Evolutionary conservation across 1,284 basidiomycete genomes (phyloP), one percentile per base, ranked within the genome.

Genomic region (Sanghuangporus weigelae): DNA sequence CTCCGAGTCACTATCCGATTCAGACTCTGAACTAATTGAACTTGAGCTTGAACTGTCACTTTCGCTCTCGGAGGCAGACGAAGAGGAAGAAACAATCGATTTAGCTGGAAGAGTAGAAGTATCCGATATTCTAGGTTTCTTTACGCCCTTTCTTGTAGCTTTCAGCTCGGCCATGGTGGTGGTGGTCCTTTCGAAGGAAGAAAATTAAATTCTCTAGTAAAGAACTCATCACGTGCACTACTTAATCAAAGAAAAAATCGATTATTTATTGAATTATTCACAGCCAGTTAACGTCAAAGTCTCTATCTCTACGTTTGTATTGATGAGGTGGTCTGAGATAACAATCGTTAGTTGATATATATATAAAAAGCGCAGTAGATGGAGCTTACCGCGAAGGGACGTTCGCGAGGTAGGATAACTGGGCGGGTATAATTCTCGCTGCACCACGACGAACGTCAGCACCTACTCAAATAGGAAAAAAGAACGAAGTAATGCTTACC

Each of bases 1-100:
- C 16, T 79, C 77, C 1, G 71, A 75, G 46, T 82, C 79, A 35
- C 69, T 73, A 51, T 76, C 76, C 19, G 73, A 76, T 59, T 73
- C 73, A 16, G 75, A 76, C 35, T 73, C 72, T 39, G 74, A 76
- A 40, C 19, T 36, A n/a, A 35, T 38, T 36, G 31, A 11, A 54
- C 36, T 38, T n/a, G 53, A 54, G 31, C 53, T 38, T 23, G 50
- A 51, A 3, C 26, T 11, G 50, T 16, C 26, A 2, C 19, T 51
- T 5, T 54, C 53, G 21, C 73, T 75, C 21, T 50, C 35, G 10
- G 51, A 55, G 35, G 39, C 23, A 12, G 58, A 59, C 5, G 44
- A 38, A n/a, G 60, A 54, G 14, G 39, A 44, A 49, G 44, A 31
- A 31, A 26, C 3, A 19, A 14, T 5, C 14, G 44, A 49, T 12